Percentiles rank a stretch among this genome's conserved stretches.
phyloP scores from a whole-genome alignment of 2,329 filamentous ascomycete genomes.

The Diaporthe vexans region DNA sequence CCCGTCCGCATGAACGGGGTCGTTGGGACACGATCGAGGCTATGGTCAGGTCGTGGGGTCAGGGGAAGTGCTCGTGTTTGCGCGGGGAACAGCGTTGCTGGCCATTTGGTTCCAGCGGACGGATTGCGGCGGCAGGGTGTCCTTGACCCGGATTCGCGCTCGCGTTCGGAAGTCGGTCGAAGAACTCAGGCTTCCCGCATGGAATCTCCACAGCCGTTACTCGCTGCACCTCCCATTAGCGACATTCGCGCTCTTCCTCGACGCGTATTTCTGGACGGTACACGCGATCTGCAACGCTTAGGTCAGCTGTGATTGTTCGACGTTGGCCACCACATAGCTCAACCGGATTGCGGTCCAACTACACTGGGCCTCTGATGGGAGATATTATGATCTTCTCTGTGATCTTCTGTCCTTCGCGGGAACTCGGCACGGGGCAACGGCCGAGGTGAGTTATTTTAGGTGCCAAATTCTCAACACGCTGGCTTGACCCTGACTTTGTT shows the following conservation, averaged over 20 bases:
- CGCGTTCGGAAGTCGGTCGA: not conserved
- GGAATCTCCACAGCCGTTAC: constrained; percentile 2
- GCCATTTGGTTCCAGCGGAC: too few relatives aligned
- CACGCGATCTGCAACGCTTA: not conserved
- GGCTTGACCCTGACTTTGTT: not conserved
- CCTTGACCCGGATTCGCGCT: not conserved
- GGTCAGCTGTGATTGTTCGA: too few relatives aligned
- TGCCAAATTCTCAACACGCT: not conserved
- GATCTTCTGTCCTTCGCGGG: not conserved
- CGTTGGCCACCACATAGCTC: too few relatives aligned
- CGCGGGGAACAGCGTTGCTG: not conserved
- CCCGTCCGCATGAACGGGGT: constrained; percentile 1
- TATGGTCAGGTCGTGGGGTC: not conserved
- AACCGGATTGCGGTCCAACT: too few relatives aligned
- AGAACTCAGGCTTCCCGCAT: not conserved
- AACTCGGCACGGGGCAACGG: not conserved
- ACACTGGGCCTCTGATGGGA: not conserved
- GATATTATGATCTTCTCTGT: constrained; percentile 6
- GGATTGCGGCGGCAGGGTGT: not conserved
- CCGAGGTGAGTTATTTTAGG: not conserved
- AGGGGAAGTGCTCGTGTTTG: not conserved
- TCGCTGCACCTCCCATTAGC: not conserved
- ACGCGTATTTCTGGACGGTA: not conserved
- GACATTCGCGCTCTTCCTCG: not conserved
- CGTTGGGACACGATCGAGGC: not conserved